phyloP scores from a whole-genome alignment of 768 basidiomycete genomes.

The Tylopilus sp. region DNA sequence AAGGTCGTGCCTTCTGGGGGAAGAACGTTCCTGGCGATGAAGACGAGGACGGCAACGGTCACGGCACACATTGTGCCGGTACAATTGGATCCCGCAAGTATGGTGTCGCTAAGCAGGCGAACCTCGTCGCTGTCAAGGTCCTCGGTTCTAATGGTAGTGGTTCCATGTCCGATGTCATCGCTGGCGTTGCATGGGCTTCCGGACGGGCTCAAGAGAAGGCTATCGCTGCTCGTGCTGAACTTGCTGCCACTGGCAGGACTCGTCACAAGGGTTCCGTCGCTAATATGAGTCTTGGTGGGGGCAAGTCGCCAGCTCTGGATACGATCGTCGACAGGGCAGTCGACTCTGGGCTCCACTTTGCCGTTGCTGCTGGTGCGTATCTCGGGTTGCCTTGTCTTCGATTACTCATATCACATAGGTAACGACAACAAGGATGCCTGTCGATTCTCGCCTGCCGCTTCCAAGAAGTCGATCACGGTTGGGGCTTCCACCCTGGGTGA shows the following conservation, averaged over 20 bases:
- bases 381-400: neutral
- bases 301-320: conserved; percentile 84
- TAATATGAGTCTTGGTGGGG: conserved; percentile 98
- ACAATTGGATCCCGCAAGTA: conserved; percentile 93
- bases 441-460: conserved; percentile 86
- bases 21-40: conserved; percentile 86
- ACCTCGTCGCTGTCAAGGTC: conserved; percentile 88
- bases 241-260: conserved; percentile 70
- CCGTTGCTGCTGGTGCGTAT: conserved; percentile 86
- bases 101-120: conserved; percentile 93
- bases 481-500: conserved; percentile 84
- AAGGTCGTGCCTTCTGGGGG: conserved; percentile 90
- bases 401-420: conserved; percentile 35
- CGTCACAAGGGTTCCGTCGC: conserved; percentile 92
- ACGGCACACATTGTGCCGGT: conserved; percentile 93
- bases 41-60: conserved; percentile 92
- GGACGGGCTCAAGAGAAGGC: conserved; percentile 50
- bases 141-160: conserved; percentile 94
- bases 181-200: conserved; percentile 82
- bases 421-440: conserved; percentile 90
- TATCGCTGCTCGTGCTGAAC: conserved; percentile 59
- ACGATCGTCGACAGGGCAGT: conserved; percentile 84
- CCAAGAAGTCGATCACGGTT: conserved; percentile 90
- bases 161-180: conserved; percentile 90
- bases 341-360: conserved; percentile 83